phyloP scores from a whole-genome alignment of 1,284 basidiomycete species.

The Trichosporon sp. region DNA sequence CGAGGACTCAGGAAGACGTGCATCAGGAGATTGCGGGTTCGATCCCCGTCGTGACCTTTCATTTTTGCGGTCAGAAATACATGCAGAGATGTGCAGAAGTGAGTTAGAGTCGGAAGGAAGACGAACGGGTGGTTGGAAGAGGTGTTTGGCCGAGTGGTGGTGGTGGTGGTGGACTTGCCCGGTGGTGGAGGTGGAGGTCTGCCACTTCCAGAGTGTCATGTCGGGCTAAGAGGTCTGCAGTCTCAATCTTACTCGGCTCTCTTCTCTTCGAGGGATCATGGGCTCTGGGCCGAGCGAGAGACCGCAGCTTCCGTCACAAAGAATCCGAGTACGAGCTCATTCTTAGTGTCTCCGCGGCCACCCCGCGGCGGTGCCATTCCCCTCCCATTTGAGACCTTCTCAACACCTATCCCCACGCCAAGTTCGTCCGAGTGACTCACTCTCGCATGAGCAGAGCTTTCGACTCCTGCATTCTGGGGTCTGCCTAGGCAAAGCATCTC shows the following conservation, averaged over 20 bases:
- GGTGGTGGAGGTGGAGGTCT: too few species aligned
- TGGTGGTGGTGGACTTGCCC: not conserved
- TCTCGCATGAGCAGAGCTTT: not conserved
- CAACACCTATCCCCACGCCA: too few species aligned
- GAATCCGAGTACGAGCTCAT: not conserved
- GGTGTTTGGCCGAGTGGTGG: not conserved
- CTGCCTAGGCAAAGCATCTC: not conserved
- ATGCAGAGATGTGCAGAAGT: not conserved
- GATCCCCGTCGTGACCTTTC: not conserved
- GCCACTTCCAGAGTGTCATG: too few species aligned
- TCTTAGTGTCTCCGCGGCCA: not conserved
- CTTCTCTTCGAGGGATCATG: too few species aligned
- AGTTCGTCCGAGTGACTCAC: too few species aligned
- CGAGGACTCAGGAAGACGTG: not conserved
- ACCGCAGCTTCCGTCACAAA: too few species aligned
- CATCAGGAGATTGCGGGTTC: slow-evolving; percentile 2
- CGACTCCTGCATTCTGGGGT: too few species aligned
- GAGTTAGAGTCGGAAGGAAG: not conserved
- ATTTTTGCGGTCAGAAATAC: not conserved
- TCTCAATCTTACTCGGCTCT: too few species aligned
- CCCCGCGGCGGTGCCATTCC: not conserved
- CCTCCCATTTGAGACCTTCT: too few species aligned
- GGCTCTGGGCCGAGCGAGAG: too few species aligned
- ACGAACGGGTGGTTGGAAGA: not conserved
- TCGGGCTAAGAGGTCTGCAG: too few species aligned